Evolutionary conservation across 345 rosid genomes (phyloP).

Genomic region (Gossypium longicalyx): DNA sequence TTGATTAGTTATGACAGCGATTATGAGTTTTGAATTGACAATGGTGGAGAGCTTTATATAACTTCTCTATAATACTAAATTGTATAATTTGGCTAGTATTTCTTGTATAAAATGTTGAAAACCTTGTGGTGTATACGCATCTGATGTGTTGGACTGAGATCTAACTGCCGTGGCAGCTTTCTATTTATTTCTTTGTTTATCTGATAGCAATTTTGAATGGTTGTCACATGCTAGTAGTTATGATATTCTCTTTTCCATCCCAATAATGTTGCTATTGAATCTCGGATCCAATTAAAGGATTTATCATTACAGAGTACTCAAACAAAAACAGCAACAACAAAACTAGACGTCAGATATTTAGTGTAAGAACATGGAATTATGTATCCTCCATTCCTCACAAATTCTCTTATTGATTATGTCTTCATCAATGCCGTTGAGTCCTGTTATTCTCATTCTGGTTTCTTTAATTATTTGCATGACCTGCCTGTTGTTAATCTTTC

Average conservation of each 20-base stretch:
- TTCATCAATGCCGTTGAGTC: not conserved
- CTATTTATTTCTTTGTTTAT: not conserved
- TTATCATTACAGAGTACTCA: not conserved
- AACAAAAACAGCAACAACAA: too few species aligned
- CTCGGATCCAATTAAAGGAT: not conserved
- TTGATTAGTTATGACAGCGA: not conserved
- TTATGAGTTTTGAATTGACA: not conserved
- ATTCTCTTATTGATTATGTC: not conserved
- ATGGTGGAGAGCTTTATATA: not conserved
- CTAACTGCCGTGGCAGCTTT: not conserved
- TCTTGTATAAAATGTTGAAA: constrained; percentile 1
- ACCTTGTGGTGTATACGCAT: not conserved
- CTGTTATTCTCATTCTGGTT: too few species aligned
- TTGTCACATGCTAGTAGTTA: not conserved
- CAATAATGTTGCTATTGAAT: not conserved
- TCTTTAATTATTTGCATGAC: too few species aligned
- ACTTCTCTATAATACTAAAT: not conserved
- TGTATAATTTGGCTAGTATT: not conserved
- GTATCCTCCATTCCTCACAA: too few species aligned
- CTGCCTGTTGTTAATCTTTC: too few species aligned
- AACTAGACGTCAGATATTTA: too few species aligned
- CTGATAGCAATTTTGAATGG: not conserved
- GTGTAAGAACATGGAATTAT: too few species aligned
- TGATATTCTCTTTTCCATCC: not conserved
- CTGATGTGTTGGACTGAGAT: not conserved